Evolutionary conservation across 768 basidiomycete species (phyloP).

Genomic region (Naganishia onofrii): DNA sequence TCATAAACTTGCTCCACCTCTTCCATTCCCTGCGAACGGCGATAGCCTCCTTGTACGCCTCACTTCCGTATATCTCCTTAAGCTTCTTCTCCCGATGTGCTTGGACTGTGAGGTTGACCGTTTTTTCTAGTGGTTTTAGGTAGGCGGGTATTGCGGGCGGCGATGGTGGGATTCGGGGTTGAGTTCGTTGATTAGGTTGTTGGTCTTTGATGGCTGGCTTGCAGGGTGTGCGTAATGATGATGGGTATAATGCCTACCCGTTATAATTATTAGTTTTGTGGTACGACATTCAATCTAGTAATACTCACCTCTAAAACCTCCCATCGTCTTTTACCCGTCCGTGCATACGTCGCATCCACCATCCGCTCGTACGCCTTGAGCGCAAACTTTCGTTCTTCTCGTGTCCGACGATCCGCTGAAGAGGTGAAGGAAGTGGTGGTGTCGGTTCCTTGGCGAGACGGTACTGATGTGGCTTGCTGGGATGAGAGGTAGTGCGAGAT

Average conservation of each 20-base stretch:
- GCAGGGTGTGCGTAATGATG: neutral
- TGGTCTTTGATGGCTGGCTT: neutral
- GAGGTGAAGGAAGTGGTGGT: no score
- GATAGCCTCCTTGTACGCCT: neutral
- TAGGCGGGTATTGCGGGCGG: neutral
- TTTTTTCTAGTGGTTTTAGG: neutral
- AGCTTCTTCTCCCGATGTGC: neutral
- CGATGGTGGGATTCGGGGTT: neutral
- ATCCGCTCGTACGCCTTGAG: conserved; percentile 1
- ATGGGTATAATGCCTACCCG: neutral
- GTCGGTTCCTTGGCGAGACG: neutral
- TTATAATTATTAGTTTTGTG: neutral
- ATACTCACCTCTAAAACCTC: conserved; percentile 1
- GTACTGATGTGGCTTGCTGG: neutral
- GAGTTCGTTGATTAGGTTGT: neutral
- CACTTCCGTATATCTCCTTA: neutral
- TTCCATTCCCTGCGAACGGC: neutral
- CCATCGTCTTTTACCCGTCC: conserved; percentile 5
- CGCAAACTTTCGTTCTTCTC: neutral
- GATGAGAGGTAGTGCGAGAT: neutral
- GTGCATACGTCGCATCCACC: conserved; percentile 6
- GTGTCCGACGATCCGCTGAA: neutral
- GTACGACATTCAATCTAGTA: no score
- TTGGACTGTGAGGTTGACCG: conserved; percentile 12
- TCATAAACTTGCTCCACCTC: conserved; percentile 6